Evolutionary conservation across 2,329 filamentous ascomycete genomes (phyloP), one percentile per base, ranked within the genome.

Genomic region (Ceratocystis variospora): DNA sequence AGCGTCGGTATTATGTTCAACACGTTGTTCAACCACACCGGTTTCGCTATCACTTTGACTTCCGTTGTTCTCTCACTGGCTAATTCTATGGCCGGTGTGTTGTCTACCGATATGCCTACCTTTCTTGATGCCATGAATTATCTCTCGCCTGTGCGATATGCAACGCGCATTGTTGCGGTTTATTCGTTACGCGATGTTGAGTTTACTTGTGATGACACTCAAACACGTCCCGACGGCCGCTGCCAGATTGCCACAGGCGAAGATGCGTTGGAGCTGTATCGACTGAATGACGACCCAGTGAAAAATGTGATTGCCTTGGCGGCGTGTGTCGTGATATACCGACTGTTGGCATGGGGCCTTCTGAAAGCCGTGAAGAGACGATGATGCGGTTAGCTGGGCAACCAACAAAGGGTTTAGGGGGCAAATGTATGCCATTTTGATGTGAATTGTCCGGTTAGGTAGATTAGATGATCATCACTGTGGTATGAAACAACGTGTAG

Each of bases 1-100:
- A 87, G 84, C 64, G 72, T 91, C 0, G 88, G 88, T 0, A 90
- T 92, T 72, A 84, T 90, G 76, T 91, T 91, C 78, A 90, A 90
- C 75, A 90, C 87, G 0, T 76, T 91, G 7, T 88, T 90, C 73
- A 74, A 73, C 6, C 87, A 91, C 72, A 88, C 87, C 0, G 88
- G 88, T 1, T 91, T 91, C 73, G 87, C 87, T 0, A 83, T 91
- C 67, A 90, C 89, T 70, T 75, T 89, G 66, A 89, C 87, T 69
- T 85, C 82, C 0, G 80, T 89, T 53, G 78, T 91, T 19, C 78
- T 92, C 2, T 85, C 84, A 0, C 81, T 92, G 6, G 85, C 87
- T 0, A 86, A 87, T 70, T 81, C 85, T 71, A 88, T 91, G 80
- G 82, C 82, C 0, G 88, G 88, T 0, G 78, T 90, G 44, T 81